A percentile compares a stretch with the other conserved stretches of the same genome.
These are phyloP conservation scores for Theileria orientalis DNA, from an alignment of 169 alveolate genomes.

Conservation along the genomic window DNA sequence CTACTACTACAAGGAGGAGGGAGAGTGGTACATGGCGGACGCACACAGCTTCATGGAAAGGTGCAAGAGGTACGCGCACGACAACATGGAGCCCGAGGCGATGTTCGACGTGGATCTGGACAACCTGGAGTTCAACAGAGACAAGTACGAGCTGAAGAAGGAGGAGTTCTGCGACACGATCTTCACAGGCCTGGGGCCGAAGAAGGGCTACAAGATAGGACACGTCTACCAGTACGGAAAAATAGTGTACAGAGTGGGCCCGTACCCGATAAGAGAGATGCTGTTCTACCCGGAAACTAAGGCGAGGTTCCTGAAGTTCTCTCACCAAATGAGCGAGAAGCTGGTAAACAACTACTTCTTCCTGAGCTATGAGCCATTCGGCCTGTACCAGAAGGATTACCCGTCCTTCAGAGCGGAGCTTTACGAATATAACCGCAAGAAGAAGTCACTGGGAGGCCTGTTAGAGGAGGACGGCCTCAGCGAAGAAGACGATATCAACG, in stretches of 20 bases:
- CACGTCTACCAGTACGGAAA: not conserved
- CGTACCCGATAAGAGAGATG: not conserved
- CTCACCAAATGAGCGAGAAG: not conserved
- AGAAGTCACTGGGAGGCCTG: too few species aligned
- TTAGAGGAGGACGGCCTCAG: too few species aligned
- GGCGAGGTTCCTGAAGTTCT: not conserved
- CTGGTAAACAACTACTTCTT: slow-evolving; percentile 11
- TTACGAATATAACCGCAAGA: not conserved
- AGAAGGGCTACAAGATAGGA: not conserved
- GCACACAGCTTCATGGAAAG: not conserved
- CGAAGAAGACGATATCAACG: too few species aligned
- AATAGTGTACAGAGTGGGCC: not conserved
- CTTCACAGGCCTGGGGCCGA: not conserved
- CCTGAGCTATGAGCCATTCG: not conserved
- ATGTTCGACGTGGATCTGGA: slow-evolving; percentile 4
- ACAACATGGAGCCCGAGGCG: not conserved
- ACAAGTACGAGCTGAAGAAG: not conserved
- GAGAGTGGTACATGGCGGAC: not conserved
- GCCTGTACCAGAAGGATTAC: not conserved
- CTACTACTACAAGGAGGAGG: not conserved
- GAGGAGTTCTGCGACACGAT: not conserved
- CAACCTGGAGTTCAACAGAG: slow-evolving; percentile 3
- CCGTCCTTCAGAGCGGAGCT: slow-evolving; percentile 3
- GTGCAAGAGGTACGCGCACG: slow-evolving; percentile 4
- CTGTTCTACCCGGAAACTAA: not conserved